Evolutionary conservation across 2,329 filamentous ascomycete genomes (phyloP), one percentile per base, ranked within the genome.

Genomic region (Fusarium transvaalense): DNA sequence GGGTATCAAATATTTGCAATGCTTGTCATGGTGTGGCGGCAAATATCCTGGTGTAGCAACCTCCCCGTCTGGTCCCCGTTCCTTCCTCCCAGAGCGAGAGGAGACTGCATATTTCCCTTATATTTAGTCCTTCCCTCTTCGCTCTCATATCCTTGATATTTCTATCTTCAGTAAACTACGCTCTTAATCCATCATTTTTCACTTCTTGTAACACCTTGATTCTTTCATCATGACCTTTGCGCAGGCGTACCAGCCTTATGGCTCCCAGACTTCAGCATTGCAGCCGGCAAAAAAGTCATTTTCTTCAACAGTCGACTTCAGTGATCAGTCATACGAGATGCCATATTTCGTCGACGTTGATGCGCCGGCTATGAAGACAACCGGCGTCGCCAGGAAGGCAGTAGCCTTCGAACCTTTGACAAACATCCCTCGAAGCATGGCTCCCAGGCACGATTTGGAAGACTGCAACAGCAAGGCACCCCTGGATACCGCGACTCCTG

Each of bases 301-400:
- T 4, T 64, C 37, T 12, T 42, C 54, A 13, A 61, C 54, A 3
- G 29, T 46, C 8, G 47, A 65, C 13, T 65, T 55, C 12, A 50
- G 55, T 6, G 47, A 47, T 15, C 47, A 31, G 4, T 50, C 61
- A 15, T 60, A 61, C 34, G 25, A 55, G 7, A 47, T 58, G 17
- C 41, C 61, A 5, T 55, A 38, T 7, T 61, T 47, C 10, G 5
- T 23, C 8, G 21, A 12, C 10, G 1, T 19, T 10, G 14, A 34
- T 10, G 12, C 6, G 6, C 10, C 14, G 2, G 15, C 15, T 2
- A 6, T 29, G 14, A 38, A 39, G 3, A 19, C 6, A 9, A 27
- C 10, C 13, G 35, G 25, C 4, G 32, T 31, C 12, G n/a, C 6
- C 10, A 17, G 10, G 8, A 56, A 23, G 4, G 14, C 32, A 7